Percentiles rank a stretch among this genome's conserved stretches.
Conservation (phyloP, 768 basidiomycete genomes). For the Mycena chlorophos region DNA sequence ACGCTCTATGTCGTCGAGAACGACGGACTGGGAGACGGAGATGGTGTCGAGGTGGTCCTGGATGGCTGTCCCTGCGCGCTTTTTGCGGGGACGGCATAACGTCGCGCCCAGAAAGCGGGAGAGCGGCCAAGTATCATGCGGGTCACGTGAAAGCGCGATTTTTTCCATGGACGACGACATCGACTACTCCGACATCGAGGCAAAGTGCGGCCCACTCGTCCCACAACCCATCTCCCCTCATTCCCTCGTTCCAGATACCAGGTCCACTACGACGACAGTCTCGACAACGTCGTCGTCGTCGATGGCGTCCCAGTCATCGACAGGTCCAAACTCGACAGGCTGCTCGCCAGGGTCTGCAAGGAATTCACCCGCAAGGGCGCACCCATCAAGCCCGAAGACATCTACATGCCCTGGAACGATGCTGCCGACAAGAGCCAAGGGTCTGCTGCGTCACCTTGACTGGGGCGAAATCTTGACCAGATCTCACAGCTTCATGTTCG, state of each 20-base stretch:
- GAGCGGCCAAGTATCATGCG: background rate
- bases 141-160: background rate
- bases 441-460: constrained; percentile 43
- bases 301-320: constrained; percentile 93
- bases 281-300: constrained; percentile 90
- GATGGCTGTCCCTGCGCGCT: constrained; percentile 47
- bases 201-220: constrained; percentile 54
- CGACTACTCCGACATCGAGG: constrained; percentile 87
- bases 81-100: constrained; percentile 8
- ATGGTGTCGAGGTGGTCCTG: constrained; percentile 60
- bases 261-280: constrained; percentile 78
- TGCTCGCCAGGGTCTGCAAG: constrained; percentile 78
- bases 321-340: constrained; percentile 76
- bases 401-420: constrained; percentile 89
- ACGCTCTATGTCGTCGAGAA: constrained; percentile 62
- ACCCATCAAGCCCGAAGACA: constrained; percentile 70
- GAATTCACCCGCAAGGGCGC: constrained; percentile 83
- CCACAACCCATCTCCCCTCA: constrained; percentile 3
- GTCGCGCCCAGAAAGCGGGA: background rate
- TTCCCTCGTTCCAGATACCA: constrained; percentile 61
- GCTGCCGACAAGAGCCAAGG: constrained; percentile 86
- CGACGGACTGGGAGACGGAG: constrained; percentile 45
- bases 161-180: constrained; percentile 51
- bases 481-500: constrained; percentile 70
- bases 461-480: background rate